Percentiles rank a stretch among this genome's conserved stretches.
Conservation (phyloP, 1,284 basidiomycete species). For the Apiotrichum brassicae region DNA sequence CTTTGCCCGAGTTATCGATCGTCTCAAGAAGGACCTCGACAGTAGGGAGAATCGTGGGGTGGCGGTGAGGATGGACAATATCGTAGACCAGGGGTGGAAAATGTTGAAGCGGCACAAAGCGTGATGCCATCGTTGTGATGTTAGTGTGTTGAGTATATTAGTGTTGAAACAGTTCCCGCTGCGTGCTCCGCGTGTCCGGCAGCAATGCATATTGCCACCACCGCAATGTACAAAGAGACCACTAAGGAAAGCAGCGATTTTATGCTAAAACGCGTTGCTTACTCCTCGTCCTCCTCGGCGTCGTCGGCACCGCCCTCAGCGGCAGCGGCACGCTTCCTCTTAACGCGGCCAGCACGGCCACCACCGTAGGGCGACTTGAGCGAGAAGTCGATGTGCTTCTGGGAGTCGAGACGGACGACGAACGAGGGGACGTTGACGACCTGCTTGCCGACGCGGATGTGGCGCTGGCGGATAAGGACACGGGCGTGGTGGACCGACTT, state of each 20-base stretch:
- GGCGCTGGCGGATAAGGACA: conserved; percentile 90
- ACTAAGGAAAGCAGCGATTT: conserved; percentile 4
- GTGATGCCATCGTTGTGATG: background rate
- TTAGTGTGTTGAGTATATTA: no score
- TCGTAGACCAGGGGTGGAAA: background rate
- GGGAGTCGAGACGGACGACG: conserved; percentile 93
- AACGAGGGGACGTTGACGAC: conserved; percentile 99
- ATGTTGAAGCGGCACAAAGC: background rate
- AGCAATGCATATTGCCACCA: conserved; percentile 21
- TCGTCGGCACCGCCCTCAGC: conserved; percentile 91
- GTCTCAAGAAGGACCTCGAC: conserved; percentile 18
- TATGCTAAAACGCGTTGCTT: conserved; percentile 13
- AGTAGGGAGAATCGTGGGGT: conserved; percentile 2
- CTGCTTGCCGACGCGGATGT: conserved; percentile 88
- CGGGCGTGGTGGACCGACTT: conserved; percentile 99
- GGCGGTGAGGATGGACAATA: background rate
- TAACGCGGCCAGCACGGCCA: conserved; percentile 93
- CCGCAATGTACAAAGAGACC: conserved; percentile 21
- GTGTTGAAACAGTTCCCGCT: no score
- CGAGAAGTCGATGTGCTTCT: conserved; percentile 99
- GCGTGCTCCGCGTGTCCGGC: conserved; percentile 12
- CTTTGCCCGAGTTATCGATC: conserved; percentile 22
- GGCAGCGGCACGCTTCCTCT: conserved; percentile 94
- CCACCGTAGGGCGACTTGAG: conserved; percentile 97
- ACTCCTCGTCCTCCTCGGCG: conserved; percentile 64